These are phyloP conservation scores for Talaromyces sp. DNA, from an alignment of 2,329 filamentous ascomycete genomes.

Conservation along the genomic window DNA sequence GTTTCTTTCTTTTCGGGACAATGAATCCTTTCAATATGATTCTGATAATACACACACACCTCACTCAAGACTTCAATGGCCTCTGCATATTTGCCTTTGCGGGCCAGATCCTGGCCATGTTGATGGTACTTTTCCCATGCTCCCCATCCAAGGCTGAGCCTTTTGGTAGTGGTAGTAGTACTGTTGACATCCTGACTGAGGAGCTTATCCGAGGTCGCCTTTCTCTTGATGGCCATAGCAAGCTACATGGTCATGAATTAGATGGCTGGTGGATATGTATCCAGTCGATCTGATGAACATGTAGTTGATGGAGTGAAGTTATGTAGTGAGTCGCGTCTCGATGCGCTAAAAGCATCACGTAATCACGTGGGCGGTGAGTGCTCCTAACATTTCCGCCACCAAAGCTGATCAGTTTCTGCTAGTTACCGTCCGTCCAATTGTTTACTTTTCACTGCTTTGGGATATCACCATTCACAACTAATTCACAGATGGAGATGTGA, in stretches of 20 bases:
- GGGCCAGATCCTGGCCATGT: conserved; percentile 41
- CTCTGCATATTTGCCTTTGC: conserved; percentile 38
- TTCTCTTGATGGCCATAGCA: conserved; percentile 12
- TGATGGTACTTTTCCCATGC: conserved; percentile 28
- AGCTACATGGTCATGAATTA: background rate
- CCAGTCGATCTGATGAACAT: background rate
- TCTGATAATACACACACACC: conserved; percentile 24
- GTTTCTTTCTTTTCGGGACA: background rate
- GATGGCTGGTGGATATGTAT: background rate
- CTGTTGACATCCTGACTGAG: background rate
- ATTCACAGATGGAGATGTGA: background rate
- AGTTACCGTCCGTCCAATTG: conserved; percentile 20
- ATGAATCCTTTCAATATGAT: background rate
- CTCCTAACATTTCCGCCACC: background rate
- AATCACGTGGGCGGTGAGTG: conserved; percentile 15
- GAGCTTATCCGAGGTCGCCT: background rate
- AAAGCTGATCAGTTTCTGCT: background rate
- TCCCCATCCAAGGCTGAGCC: conserved; percentile 13
- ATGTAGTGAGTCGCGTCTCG: background rate
- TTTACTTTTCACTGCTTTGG: conserved; percentile 44
- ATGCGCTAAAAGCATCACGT: conserved; percentile 10
- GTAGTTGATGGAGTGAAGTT: background rate
- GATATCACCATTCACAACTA: conserved; percentile 18
- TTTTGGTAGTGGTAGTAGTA: background rate
- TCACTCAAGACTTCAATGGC: conserved; percentile 41